Evolutionary conservation across 176 grass and related monocot genomes (phyloP).

Genomic region (Eleusine coracana): DNA sequence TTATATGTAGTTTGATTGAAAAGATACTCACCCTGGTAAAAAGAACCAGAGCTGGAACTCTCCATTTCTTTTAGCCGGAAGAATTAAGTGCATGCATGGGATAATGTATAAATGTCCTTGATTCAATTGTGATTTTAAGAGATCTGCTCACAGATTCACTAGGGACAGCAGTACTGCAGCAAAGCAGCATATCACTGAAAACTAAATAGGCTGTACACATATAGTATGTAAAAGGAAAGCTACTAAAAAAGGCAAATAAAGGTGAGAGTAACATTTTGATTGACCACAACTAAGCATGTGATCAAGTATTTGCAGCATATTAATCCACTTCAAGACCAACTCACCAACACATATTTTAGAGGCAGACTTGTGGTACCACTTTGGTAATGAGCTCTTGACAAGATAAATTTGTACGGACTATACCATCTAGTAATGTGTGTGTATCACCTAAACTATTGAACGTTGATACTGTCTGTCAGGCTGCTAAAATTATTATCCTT

Average conservation of each 20-base stretch:
- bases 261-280: not conserved
- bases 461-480: not conserved
- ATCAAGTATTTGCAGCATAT: not conserved
- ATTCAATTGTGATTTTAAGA: conserved; percentile 27
- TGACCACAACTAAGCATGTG: not conserved
- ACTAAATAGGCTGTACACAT: not conserved
- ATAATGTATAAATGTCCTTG: conserved; percentile 28
- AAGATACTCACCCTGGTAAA: conserved; percentile 40
- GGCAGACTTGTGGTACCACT: not conserved
- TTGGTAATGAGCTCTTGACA: not conserved
- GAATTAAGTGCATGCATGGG: conserved; percentile 44
- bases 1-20: too few species aligned
- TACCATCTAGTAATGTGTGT: not conserved
- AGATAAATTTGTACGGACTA: not conserved
- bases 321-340: not conserved
- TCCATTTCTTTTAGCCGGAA: conserved; percentile 55
- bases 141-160: conserved; percentile 29
- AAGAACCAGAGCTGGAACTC: conserved; percentile 47
- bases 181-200: not conserved
- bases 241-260: not conserved
- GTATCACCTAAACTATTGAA: not conserved
- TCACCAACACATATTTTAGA: not conserved
- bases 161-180: conserved; percentile 14
- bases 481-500: not conserved
- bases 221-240: conserved; percentile 34